Conservation (phyloP, 169 alveolate species). For the Cryptosporidium viatorum region DNA sequence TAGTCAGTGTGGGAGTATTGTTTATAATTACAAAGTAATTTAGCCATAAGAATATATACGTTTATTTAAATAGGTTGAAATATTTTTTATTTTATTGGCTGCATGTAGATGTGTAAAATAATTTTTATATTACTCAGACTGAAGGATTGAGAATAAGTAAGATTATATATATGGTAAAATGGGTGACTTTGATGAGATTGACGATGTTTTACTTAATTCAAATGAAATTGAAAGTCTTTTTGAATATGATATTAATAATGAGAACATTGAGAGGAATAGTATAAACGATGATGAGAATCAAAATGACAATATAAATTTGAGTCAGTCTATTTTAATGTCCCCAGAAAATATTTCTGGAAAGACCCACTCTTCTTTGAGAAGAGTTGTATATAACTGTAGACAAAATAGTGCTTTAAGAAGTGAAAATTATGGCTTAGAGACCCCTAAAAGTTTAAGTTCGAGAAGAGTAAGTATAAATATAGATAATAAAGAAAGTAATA, state of each 20-base stretch:
- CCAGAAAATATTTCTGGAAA: neutral
- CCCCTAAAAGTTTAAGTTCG: conserved; percentile 27
- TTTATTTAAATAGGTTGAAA: neutral
- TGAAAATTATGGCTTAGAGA: conserved; percentile 34
- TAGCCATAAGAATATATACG: neutral
- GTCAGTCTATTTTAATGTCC: neutral
- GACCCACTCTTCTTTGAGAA: conserved; percentile 52
- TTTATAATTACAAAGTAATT: neutral
- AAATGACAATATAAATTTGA: neutral
- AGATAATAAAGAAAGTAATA: neutral
- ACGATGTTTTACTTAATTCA: conserved; percentile 61
- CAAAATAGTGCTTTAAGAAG: conserved; percentile 54
- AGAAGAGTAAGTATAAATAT: neutral
- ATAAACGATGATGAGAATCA: neutral
- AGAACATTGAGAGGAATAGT: neutral
- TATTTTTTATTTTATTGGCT: neutral
- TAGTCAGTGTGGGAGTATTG: neutral
- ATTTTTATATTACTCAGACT: neutral
- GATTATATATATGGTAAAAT: neutral
- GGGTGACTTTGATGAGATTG: conserved; percentile 28
- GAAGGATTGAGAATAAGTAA: neutral
- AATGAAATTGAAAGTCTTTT: conserved; percentile 59
- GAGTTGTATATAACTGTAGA: conserved; percentile 54
- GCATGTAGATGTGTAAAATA: neutral
- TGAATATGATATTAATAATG: neutral